A percentile compares a stretch with the other conserved stretches of the same genome.
Conservation (phyloP, 2,329 filamentous ascomycete species). For the Exophiala viscosa region DNA sequence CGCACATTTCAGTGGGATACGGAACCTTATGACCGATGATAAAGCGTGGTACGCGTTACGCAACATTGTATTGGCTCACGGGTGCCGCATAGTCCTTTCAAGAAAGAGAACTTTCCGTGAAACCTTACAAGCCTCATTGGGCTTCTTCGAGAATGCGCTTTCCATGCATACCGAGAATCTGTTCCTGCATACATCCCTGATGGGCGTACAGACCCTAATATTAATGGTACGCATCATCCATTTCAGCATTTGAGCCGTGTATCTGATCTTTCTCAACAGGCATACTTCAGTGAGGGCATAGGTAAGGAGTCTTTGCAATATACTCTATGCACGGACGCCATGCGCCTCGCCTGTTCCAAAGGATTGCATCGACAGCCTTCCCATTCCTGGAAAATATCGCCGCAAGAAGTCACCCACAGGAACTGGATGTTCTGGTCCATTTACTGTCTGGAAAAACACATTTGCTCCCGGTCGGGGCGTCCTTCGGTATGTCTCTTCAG, state of each 20-base stretch:
- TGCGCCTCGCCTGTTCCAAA: conserved; percentile 13
- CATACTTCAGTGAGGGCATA: conserved; percentile 10
- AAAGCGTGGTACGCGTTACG: conserved; percentile 11
- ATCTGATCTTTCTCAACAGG: background rate
- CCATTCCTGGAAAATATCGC: conserved; percentile 3
- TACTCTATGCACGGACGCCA: conserved; percentile 7
- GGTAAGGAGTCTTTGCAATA: conserved; percentile 8
- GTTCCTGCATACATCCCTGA: conserved; percentile 7
- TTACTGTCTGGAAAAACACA: conserved; percentile 17
- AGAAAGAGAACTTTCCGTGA: conserved; percentile 1
- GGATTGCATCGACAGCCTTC: conserved; percentile 11
- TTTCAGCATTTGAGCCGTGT: background rate
- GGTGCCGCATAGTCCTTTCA: conserved; percentile 11
- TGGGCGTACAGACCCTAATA: conserved; percentile 9
- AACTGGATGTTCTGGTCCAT: conserved; percentile 15
- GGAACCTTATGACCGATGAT: conserved; percentile 1
- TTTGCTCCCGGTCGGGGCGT: conserved; percentile 9
- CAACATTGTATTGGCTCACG: conserved; percentile 10
- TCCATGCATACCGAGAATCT: conserved; percentile 9
- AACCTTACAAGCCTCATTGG: background rate
- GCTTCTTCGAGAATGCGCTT: conserved; percentile 13
- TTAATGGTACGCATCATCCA: conserved; percentile 7
- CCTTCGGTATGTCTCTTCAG: conserved; percentile 4
- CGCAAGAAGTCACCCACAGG: conserved; percentile 4
- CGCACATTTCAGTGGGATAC: conserved; percentile 2